Conservation (phyloP, 257 asterid species). For the Fraxinus cuspidata region DNA sequence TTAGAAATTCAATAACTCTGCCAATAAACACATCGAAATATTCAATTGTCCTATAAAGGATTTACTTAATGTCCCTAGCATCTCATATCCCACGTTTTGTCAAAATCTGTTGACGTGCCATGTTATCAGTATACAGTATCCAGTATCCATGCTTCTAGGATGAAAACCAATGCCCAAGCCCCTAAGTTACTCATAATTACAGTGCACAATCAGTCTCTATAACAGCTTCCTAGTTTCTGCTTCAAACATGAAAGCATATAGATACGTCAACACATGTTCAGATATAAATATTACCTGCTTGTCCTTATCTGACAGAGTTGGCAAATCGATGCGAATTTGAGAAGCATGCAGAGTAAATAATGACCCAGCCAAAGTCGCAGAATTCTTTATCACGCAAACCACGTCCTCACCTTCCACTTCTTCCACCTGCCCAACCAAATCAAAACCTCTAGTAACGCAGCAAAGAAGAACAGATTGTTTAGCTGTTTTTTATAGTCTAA, state of each 20-base stretch:
- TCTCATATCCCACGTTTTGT: neutral
- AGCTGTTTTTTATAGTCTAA: constrained; percentile 12
- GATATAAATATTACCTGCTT: constrained; percentile 60
- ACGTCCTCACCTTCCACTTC: constrained; percentile 75
- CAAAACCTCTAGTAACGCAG: constrained; percentile 9
- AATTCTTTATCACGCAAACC: constrained; percentile 75
- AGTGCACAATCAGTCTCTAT: neutral
- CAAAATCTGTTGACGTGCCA: neutral
- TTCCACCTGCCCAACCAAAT: constrained; percentile 48
- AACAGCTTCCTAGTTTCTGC: neutral
- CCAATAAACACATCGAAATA: neutral
- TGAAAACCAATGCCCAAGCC: constrained; percentile 9
- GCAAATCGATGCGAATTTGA: constrained; percentile 84
- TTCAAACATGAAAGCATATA: constrained; percentile 10
- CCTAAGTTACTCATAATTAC: neutral
- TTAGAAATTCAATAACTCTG: neutral
- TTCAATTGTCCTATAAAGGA: neutral
- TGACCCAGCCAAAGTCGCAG: constrained; percentile 90
- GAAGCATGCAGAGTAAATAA: constrained; percentile 90
- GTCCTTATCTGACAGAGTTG: constrained; percentile 82
- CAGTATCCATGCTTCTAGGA: neutral
- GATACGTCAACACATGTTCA: neutral
- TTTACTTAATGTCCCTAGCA: neutral
- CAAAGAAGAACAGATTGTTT: constrained; percentile 10
- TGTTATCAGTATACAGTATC: neutral